These are phyloP conservation scores for Cryptococcus sp. DNA, from an alignment of 1,284 basidiomycete species.

Conservation along the genomic window DNA sequence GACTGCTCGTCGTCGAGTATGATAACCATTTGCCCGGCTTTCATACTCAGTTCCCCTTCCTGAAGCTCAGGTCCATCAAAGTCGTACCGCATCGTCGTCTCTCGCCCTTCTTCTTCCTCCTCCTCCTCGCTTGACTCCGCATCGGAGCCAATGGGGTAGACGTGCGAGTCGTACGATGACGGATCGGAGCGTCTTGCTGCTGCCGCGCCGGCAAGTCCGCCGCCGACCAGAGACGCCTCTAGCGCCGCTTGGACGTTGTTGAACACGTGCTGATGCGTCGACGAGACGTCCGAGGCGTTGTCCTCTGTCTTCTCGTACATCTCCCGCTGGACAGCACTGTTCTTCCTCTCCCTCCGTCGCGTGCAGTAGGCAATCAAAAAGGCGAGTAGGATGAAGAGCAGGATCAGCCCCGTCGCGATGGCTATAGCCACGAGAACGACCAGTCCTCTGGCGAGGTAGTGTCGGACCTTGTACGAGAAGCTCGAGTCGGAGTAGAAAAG, in stretches of 20 bases:
- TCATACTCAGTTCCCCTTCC: conserved; percentile 48
- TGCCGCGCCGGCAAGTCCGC: conserved; percentile 18
- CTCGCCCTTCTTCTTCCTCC: conserved; percentile 54
- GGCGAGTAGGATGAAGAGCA: conserved; percentile 87
- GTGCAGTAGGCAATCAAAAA: conserved; percentile 67
- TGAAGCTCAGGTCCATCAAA: conserved; percentile 44
- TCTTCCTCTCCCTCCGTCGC: conserved; percentile 58
- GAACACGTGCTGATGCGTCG: conserved; percentile 71
- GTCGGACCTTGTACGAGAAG: conserved; percentile 71
- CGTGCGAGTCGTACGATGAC: conserved; percentile 37
- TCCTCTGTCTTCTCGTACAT: conserved; percentile 64
- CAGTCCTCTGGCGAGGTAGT: conserved; percentile 83
- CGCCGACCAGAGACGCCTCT: conserved; percentile 46
- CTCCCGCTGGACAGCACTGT: conserved; percentile 38
- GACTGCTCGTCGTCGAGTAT: conserved; percentile 47
- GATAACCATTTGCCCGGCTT: conserved; percentile 44
- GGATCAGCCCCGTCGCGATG: conserved; percentile 91
- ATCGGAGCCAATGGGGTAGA: conserved; percentile 32
- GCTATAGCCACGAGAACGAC: conserved; percentile 97
- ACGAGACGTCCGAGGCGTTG: conserved; percentile 60
- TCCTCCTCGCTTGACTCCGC: conserved; percentile 64
- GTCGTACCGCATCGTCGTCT: conserved; percentile 50
- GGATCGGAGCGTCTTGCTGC: conserved; percentile 16
- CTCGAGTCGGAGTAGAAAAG: conserved; percentile 76
- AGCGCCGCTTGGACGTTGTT: conserved; percentile 83